Evolutionary conservation across 2,329 filamentous ascomycete genomes (phyloP).

Genomic region (Phialophora verrucosa): DNA sequence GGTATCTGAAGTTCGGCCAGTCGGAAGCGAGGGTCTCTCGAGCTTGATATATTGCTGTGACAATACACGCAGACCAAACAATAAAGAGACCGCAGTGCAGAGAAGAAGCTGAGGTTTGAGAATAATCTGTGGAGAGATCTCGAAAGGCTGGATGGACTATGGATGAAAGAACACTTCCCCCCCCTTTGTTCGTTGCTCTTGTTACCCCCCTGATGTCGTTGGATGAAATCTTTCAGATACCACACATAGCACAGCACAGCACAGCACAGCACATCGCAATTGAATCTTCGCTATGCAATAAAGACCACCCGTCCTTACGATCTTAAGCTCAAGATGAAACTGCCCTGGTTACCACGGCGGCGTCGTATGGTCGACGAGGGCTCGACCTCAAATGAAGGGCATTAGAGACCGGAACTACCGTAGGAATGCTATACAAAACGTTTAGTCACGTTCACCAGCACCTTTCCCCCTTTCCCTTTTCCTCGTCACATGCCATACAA

Average conservation of each 20-base stretch:
- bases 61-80: not conserved
- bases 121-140: not conserved
- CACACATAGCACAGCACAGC: slow-evolving; percentile 17
- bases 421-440: not conserved
- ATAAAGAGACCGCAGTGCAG: not conserved
- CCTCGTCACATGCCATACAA: not conserved
- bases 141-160: not conserved
- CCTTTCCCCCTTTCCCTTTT: not conserved
- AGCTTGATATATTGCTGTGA: too few species aligned
- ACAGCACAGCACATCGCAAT: slow-evolving; percentile 6
- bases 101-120: not conserved
- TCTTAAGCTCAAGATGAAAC: not conserved
- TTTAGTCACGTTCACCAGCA: not conserved
- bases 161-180: slow-evolving; percentile 1
- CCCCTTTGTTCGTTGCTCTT: not conserved
- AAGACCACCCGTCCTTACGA: not conserved
- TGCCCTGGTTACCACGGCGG: not conserved
- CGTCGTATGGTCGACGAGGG: not conserved
- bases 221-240: slow-evolving; percentile 17
- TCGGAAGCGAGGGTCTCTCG: not conserved
- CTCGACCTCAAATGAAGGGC: not conserved
- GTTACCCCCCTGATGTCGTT: slow-evolving; percentile 5
- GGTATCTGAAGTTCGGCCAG: slow-evolving; percentile 5
- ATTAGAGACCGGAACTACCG: not conserved
- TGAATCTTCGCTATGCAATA: not conserved